Evolutionary conservation across 1,284 basidiomycete genomes (phyloP).

Genomic region (Cryptococcus sp.): DNA sequence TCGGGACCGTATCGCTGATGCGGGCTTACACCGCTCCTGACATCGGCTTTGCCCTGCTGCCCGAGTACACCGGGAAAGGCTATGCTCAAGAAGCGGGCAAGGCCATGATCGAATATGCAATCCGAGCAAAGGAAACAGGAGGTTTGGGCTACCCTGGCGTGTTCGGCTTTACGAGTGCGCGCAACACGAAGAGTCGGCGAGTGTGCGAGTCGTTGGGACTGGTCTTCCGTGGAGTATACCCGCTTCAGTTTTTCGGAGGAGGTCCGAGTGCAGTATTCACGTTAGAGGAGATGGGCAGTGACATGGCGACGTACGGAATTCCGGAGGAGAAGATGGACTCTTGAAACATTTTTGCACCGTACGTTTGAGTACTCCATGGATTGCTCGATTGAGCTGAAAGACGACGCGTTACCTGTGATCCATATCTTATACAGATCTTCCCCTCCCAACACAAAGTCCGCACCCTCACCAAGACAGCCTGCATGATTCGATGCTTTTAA

Average conservation of each 20-base stretch:
- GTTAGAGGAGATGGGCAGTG: not conserved
- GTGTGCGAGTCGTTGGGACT: not conserved
- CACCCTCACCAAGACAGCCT: too few relatives aligned
- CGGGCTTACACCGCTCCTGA: not conserved
- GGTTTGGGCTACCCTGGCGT: conserved; percentile 4
- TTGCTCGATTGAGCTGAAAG: too few relatives aligned
- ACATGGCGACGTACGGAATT: conserved; percentile 1
- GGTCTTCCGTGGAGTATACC: not conserved
- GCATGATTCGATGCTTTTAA: too few relatives aligned
- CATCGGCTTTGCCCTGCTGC: conserved; percentile 4
- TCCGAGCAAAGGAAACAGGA: not conserved
- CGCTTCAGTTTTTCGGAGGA: not conserved
- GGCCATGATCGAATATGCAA: not conserved
- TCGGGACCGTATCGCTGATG: not conserved
- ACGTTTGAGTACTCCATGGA: too few relatives aligned
- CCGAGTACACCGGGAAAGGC: not conserved
- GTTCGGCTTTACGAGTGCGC: not conserved
- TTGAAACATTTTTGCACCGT: not conserved
- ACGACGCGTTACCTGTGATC: too few relatives aligned
- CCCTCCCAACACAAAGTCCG: too few relatives aligned
- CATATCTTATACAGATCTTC: too few relatives aligned
- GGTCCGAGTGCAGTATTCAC: not conserved
- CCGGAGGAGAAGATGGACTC: not conserved
- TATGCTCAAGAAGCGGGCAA: not conserved
- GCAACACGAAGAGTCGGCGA: not conserved